Conservation (phyloP, 352 stramenopile genomes). For the Peronospora belbahrii region DNA sequence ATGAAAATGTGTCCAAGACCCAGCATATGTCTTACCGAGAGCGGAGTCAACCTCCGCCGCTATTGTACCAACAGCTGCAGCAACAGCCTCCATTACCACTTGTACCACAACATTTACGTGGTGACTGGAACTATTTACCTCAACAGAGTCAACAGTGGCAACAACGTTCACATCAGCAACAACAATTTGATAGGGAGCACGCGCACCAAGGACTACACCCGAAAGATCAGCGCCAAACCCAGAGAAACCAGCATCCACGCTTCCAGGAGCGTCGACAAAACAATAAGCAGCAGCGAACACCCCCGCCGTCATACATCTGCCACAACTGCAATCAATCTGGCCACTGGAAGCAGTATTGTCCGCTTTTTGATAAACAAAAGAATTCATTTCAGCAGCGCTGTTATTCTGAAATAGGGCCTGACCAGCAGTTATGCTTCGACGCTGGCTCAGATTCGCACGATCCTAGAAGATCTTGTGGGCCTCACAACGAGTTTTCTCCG, state of each 20-base stretch:
- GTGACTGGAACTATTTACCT: conserved; percentile 9
- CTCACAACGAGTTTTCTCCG: neutral
- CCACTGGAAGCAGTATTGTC: conserved; percentile 77
- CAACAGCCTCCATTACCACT: conserved; percentile 11
- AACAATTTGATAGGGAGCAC: conserved; percentile 9
- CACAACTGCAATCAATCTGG: conserved; percentile 69
- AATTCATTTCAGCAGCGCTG: conserved; percentile 6
- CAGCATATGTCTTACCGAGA: conserved; percentile 3
- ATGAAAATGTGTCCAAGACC: conserved; percentile 2
- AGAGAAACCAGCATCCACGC: conserved; percentile 23
- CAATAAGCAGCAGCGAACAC: conserved; percentile 24
- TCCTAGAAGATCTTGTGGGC: conserved; percentile 8
- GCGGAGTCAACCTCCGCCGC: conserved; percentile 9
- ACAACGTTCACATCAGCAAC: conserved; percentile 4
- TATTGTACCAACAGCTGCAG: neutral
- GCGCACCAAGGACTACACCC: conserved; percentile 4
- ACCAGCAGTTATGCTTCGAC: conserved; percentile 9
- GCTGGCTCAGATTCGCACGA: conserved; percentile 16
- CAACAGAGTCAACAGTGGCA: conserved; percentile 14
- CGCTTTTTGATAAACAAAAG: conserved; percentile 21
- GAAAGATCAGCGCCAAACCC: conserved; percentile 10
- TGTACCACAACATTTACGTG: conserved; percentile 5
- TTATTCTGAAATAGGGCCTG: neutral
- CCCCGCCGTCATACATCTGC: conserved; percentile 60
- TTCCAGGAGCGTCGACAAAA: conserved; percentile 22